Evolutionary conservation across 768 basidiomycete genomes (phyloP).

Genomic region (Clitopilus passeckerianus): DNA sequence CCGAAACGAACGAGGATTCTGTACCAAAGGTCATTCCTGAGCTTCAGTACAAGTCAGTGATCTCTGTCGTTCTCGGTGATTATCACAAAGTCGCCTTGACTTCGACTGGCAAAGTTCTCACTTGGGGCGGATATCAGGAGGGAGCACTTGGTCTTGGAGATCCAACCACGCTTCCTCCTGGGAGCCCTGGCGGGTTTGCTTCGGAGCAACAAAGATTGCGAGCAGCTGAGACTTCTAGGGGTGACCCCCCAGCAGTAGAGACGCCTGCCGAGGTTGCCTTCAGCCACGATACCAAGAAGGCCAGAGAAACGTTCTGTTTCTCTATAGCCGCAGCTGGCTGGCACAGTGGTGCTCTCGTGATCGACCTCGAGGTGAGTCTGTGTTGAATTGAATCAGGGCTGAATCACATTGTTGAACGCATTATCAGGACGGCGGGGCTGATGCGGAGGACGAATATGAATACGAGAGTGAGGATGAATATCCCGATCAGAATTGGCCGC

Average conservation of each 20-base stretch:
- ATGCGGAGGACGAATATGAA: conserved; percentile 28
- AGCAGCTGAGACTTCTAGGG: conserved; percentile 21
- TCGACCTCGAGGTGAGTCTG: conserved; percentile 68
- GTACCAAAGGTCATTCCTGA: conserved; percentile 62
- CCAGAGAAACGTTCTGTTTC: conserved; percentile 69
- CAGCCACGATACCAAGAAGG: conserved; percentile 45
- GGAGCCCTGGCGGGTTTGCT: conserved; percentile 57
- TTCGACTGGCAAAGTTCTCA: conserved; percentile 64
- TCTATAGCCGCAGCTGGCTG: conserved; percentile 80
- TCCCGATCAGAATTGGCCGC: conserved; percentile 9
- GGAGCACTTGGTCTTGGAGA: conserved; percentile 89
- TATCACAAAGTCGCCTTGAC: conserved; percentile 91
- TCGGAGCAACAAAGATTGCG: conserved; percentile 25
- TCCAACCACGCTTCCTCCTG: conserved; percentile 46
- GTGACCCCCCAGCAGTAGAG: conserved; percentile 38
- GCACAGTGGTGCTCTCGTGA: conserved; percentile 88
- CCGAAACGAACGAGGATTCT: conserved; percentile 33
- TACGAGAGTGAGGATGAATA: conserved; percentile 30
- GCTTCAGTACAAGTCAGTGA: conserved; percentile 73
- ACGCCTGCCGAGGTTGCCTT: conserved; percentile 73
- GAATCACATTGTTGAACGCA: not conserved
- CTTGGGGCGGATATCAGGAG: conserved; percentile 73
- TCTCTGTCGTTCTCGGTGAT: conserved; percentile 88
- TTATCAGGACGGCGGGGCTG: conserved; percentile 17
- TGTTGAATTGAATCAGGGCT: conserved; percentile 1